Base-by-base conservation (phyloP, 306 rosid genomes). In the Cicer bijugum region DNA sequence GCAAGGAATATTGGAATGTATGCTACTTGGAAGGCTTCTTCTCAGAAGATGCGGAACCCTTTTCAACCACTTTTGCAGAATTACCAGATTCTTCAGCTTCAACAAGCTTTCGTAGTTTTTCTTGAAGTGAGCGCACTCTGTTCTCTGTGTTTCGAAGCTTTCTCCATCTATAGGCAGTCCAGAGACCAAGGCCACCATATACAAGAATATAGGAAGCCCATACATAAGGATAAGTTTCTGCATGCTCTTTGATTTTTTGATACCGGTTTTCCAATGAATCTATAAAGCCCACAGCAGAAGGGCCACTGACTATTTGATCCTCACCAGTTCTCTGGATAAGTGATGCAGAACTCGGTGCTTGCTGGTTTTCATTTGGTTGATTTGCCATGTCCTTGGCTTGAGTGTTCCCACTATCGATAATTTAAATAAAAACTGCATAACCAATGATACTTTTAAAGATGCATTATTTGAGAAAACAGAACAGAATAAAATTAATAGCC, bases 171-270 rank as follows among this genome's bases (percentile, higher is more conserved):
- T 90, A 92, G 57, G 89, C 60, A 72, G 82, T 15, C 89, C 95
- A 90, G 43, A 92, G 84, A 16, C 55, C 85, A 46, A 88, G 78
- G 71, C 92, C 96, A 77, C 98, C 95, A 57, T 92, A 90, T 53
- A 90, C 96, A 67, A 88, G 81, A 81, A 84, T 81, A 74, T 90
- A 92, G 23, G 96, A 92, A 69, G 74, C 92, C 98, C 96, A 92
- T 16, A 92, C 97, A 40, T 92, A 92, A 19, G 93, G 96, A 77
- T 90, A 92, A 43, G 88, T 75, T 82, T 87, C 88, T 12, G 90
- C 95, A 57, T 90, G 80, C 77, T 90, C 96, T 82, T 78, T 92
- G 64, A 81, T 71, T 81, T 81, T 74, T 68, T 58, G 77, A 75
- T 85, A 90, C 76, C 77, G 86, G 8, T 83, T 79, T 81, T 82